Conservation (phyloP, 257 asterid genomes). For the Solanum ahanhuiri region DNA sequence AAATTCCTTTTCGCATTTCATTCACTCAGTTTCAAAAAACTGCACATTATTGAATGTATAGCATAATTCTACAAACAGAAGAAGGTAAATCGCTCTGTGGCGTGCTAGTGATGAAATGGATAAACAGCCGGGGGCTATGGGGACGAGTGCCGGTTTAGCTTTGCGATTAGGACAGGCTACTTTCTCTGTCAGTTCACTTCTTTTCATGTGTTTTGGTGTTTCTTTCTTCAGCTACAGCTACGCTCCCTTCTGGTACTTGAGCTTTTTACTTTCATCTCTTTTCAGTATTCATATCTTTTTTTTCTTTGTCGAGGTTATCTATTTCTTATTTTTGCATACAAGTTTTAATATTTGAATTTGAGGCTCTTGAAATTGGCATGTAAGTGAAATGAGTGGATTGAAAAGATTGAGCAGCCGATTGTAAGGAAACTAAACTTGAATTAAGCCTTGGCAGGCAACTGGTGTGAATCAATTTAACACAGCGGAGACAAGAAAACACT, state of each 20-base stretch:
- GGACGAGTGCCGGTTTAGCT: conserved; percentile 47
- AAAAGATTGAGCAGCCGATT: background rate
- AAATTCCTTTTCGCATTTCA: background rate
- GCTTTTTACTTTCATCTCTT: background rate
- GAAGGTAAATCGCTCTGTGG: background rate
- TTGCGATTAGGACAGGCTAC: conserved; percentile 51
- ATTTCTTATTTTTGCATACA: background rate
- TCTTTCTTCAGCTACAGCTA: conserved; percentile 64
- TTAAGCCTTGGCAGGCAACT: background rate
- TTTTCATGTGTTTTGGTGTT: conserved; percentile 55
- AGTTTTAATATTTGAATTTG: background rate
- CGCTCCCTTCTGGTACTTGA: conserved; percentile 58
- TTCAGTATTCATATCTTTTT: background rate
- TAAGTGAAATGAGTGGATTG: background rate
- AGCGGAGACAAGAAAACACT: too few species aligned
- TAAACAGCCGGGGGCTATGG: conserved; percentile 45
- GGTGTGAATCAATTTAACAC: background rate
- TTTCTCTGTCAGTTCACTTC: conserved; percentile 50
- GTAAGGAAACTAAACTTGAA: background rate
- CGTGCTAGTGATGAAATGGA: conserved; percentile 14
- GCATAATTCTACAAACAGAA: background rate
- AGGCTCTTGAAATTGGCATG: background rate
- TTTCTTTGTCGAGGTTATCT: background rate
- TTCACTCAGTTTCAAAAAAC: background rate
- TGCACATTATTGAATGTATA: background rate